These are phyloP conservation scores for Raffaelea ambrosiae DNA, from an alignment of 2,329 filamentous ascomycete genomes.

Conservation along the genomic window DNA sequence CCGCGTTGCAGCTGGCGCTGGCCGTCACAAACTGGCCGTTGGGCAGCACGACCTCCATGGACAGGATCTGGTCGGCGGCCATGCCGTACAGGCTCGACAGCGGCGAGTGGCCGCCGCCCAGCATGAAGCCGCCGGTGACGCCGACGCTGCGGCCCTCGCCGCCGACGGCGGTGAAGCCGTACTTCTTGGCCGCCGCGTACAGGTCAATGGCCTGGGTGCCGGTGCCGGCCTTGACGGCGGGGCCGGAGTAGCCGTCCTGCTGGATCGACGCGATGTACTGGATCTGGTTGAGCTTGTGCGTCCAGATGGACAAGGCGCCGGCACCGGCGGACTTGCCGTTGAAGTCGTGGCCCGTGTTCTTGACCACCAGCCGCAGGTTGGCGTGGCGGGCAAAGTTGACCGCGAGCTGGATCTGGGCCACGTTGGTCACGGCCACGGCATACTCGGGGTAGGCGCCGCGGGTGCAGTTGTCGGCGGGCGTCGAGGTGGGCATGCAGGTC, in stretches of 20 bases:
- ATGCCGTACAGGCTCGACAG: constrained; percentile 41
- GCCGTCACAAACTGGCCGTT: constrained; percentile 34
- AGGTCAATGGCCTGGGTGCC: constrained; percentile 42
- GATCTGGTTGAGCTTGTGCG: constrained; percentile 18
- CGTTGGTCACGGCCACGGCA: constrained; percentile 29
- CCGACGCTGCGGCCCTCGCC: constrained; percentile 40
- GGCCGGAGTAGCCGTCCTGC: constrained; percentile 15
- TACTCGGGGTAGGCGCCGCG: constrained; percentile 34
- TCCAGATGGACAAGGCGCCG: constrained; percentile 27
- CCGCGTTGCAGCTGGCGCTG: constrained; percentile 27
- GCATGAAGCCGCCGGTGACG: constrained; percentile 35
- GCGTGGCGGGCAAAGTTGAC: constrained; percentile 36
- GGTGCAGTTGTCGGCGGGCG: constrained; percentile 12
- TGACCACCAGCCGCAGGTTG: constrained; percentile 40
- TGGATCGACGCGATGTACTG: constrained; percentile 38
- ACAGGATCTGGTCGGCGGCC: constrained; percentile 39
- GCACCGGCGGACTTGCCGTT: constrained; percentile 27
- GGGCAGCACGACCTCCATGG: constrained; percentile 38
- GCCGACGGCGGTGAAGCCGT: constrained; percentile 40
- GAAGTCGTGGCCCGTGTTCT: constrained; percentile 47
- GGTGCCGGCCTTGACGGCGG: constrained; percentile 34
- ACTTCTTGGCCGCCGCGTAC: constrained; percentile 37
- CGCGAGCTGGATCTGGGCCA: constrained; percentile 35
- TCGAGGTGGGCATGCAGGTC: constrained; percentile 23
- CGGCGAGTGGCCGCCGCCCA: constrained; percentile 47